Evolutionary conservation across 2,329 filamentous ascomycete species (phyloP), one percentile per base, ranked within the genome.

Genomic region (Beauveria scarabaeidicola): DNA sequence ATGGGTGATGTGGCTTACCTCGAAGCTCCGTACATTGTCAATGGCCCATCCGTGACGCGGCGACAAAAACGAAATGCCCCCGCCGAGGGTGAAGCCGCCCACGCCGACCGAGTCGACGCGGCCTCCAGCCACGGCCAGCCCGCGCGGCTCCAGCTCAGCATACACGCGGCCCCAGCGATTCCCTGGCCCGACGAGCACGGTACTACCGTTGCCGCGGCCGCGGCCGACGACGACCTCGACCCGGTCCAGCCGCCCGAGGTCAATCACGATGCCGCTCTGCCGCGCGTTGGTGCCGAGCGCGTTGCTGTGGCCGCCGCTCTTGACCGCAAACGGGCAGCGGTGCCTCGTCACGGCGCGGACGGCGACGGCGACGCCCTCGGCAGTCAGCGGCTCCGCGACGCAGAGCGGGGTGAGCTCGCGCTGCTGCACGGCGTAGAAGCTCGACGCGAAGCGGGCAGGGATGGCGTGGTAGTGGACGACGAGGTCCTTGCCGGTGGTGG

Each of bases 21-120:
- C 68, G 43, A 68, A 76, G 52, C 69, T 72, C 8, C 64, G 61
- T 4, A 77, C 68, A 50, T 70, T 76, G 60, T 77, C 77, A 52
- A 71, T 74, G 21, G 69, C 72, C 62, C 72, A 73, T 0, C 77
- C 77, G 51, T 74, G 65, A 0, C 69, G 67, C 2, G 70, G 70
- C 8, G 74, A 72, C 58, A 77, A 72, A 66, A 71, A 78, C 0
- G 75, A 77, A 13, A 78, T 68, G 0, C 77, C 78, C 23, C 77
- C 57, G 29, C 57, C 57, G 23, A 46, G 4, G 3, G 32, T 52
- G 38, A 44, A 59, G 57, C 57, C 57, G 27, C 47, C 57, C 6
- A 59, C 50, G 21, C 57, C 57, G 17, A 59, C 57, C 2, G 27
- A 52, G 38, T 19, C 19, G 6, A 27, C 57, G 11, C 57, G 57